Evolutionary conservation across 352 stramenopile genomes (phyloP), one percentile per base, ranked within the genome.

Genomic region (Poterioochromonas sp.): DNA sequence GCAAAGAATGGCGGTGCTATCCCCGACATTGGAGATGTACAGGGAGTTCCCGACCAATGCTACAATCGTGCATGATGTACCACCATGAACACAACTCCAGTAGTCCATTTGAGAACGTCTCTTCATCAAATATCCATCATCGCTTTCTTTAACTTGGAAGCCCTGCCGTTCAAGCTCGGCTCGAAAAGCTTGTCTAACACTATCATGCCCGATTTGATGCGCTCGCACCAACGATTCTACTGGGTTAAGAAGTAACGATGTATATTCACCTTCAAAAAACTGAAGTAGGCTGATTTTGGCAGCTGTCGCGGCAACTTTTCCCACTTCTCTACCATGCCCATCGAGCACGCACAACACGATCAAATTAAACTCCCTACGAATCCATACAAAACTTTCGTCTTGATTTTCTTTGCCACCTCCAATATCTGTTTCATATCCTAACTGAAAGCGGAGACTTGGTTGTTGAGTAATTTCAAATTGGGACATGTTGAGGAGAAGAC

Each of bases 311-410:
- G 90, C 89, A 39, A 90, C 83, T 0, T 86, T 83, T 0, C 90
- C 90, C 0, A 88, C 85, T 60, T 92, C 89, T 70, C 85, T 84
- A 34, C 90, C 90, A 79, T 94, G 90, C 43, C 90, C 90, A 79
- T 94, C 89, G 80, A 94, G 93, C 20, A 94, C 82, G 11, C 87
- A 87, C 37, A 93, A 40, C 34, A 93, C 85, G 22, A 78, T 62
- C 40, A 84, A 79, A n/a, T 77, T 77, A 22, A 69, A 53, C 37
- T 89, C 81, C 54, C 82, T 79, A 22, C 49, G 77, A 35, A 70
- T 77, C 80, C 79, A 87, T 37, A 87, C 84, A 79, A 95, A 93
- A 83, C 89, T 92, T 34, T 90, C 86, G 78, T 96, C 91, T 83
- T 96, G 91, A 81, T 96, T 96, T 73, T 87, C 83, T n/a, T 81